Evolutionary conservation across 345 rosid genomes (phyloP), one percentile per base, ranked within the genome.

Genomic region (Citrus inodora): DNA sequence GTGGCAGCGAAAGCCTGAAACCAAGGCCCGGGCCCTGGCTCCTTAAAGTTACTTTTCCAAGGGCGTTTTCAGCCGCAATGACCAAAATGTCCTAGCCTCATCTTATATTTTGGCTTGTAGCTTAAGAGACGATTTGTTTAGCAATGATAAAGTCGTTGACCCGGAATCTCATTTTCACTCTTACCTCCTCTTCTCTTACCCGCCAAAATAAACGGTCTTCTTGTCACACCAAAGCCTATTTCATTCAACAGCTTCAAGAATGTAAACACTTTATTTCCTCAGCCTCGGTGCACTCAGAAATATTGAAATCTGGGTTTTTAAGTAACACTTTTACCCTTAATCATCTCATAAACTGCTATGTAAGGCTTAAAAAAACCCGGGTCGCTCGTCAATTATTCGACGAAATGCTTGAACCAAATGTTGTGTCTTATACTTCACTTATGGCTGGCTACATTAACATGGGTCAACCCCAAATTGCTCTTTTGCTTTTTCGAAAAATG

Each of bases 341-440:
- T 80, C 87, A 84, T 58, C 91, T 94, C 83, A 69, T 89, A 5
- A 89, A 85, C 17, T 62, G 82, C 6, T 94, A 88, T 38, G 30
- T 85, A 9, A 81, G 81, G 33, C 77, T 84, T 56, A 78, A 27
- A 6, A 80, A 71, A 13, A 82, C 74, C 66, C 60, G 4, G 13
- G 30, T 53, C 40, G 96, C 96, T 3, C 86, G 51, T 58, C 80
- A 79, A 7, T 2, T 91, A 88, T 87, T 92, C 68, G 94, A 88
- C 0, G 98, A 92, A 88, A 92, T 92, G 91, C 73, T 75, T 65
- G 85, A 89, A 65, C 93, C 92, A 73, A 91, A 94, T 27, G 94
- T 91, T 8, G 92, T 94, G 8, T 94, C 97, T 0, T 94, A 87
- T 87, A 91, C 93, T 62, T 87, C 96, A 27, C 85, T 94, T 77